Percentiles rank a stretch among this genome's conserved stretches.
Evolutionary conservation across 2,329 filamentous ascomycete genomes (phyloP).

Genomic region (Botrytis cinerea): DNA sequence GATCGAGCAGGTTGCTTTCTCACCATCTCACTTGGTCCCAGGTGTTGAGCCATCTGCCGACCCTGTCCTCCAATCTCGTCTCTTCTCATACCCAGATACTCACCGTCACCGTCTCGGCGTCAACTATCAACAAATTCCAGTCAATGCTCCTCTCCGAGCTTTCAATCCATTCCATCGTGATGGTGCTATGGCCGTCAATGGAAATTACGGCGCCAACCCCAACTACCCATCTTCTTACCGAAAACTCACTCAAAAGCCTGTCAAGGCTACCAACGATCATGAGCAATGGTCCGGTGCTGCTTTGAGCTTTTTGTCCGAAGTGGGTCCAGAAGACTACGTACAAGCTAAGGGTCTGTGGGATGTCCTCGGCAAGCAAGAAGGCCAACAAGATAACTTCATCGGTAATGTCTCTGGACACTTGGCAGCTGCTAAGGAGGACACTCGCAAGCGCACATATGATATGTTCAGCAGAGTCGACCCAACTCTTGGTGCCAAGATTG

Average conservation of each 20-base stretch:
- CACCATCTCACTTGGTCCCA: slow-evolving; percentile 65
- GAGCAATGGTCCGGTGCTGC: slow-evolving; percentile 52
- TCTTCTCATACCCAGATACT: slow-evolving; percentile 71
- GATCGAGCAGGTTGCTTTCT: slow-evolving; percentile 71
- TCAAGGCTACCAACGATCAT: slow-evolving; percentile 47
- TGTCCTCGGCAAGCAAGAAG: slow-evolving; percentile 47
- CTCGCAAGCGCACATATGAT: slow-evolving; percentile 59
- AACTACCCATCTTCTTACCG: slow-evolving; percentile 58
- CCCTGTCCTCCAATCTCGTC: slow-evolving; percentile 66
- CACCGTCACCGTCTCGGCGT: slow-evolving; percentile 58
- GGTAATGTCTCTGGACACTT: slow-evolving; percentile 61
- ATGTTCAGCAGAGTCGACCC: slow-evolving; percentile 61
- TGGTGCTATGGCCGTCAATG: slow-evolving; percentile 69
- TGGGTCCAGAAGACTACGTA: slow-evolving; percentile 41
- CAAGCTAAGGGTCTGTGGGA: slow-evolving; percentile 43
- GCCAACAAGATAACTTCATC: slow-evolving; percentile 64
- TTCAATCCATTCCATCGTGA: slow-evolving; percentile 74
- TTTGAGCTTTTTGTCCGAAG: slow-evolving; percentile 48
- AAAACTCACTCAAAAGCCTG: slow-evolving; percentile 47
- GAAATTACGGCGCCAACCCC: slow-evolving; percentile 61
- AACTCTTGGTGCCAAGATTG: slow-evolving; percentile 54
- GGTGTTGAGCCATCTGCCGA: slow-evolving; percentile 71
- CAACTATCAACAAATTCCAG: slow-evolving; percentile 61
- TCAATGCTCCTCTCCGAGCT: slow-evolving; percentile 49
- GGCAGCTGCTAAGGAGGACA: slow-evolving; percentile 53